Base-by-base conservation (phyloP, 1,139 yeast genomes). In the Lodderomyces jiufengensis region DNA sequence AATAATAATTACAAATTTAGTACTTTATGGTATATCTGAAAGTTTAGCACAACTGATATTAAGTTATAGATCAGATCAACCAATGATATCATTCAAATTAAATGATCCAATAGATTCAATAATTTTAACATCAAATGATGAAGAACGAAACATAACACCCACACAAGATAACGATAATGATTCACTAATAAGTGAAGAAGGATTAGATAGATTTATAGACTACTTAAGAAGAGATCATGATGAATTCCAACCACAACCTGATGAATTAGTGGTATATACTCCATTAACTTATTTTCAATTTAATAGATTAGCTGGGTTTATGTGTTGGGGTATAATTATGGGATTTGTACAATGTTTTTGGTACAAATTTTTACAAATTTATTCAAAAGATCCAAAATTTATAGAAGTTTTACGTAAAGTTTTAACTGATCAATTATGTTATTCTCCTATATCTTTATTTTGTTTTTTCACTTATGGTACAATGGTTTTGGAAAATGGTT, bases 281-380 rank as follows among this genome's bases (percentile, higher is more conserved):
- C 38, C 34, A 14, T 54, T 65, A 15, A 55, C 74, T 5, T 68
- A 51, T 40, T 88, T 84, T 57, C 73, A 78, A 39, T 83, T 86
- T 50, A 66, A 76, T 40, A 69, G 97, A 43, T 73, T 88, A 52
- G 74, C 83, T 0, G 84, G 95, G 9, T 90, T 90, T 52, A 80
- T 87, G 69, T 65, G 78, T 31, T 90, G 97, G 97, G 95, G 97
- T 1, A 76, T 84, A 41, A 55, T 83, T 4, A 75, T 87, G 63
- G 84, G 96, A 0, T 82, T 86, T 54, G 76, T 80, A 33, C 97
- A 88, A 58, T 84, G 85, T 39, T 80, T 81, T 42, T 92, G 98
- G 98, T 90, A 90, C 53, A 75, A 78, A 47, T 77, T 90, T 42
- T 68, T 92, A 40, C 90, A 90, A 53, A 78, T 87, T 36, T 90